Base-by-base conservation (phyloP, 495 filamentous ascomycete species). In the Penicillium turbatum region DNA sequence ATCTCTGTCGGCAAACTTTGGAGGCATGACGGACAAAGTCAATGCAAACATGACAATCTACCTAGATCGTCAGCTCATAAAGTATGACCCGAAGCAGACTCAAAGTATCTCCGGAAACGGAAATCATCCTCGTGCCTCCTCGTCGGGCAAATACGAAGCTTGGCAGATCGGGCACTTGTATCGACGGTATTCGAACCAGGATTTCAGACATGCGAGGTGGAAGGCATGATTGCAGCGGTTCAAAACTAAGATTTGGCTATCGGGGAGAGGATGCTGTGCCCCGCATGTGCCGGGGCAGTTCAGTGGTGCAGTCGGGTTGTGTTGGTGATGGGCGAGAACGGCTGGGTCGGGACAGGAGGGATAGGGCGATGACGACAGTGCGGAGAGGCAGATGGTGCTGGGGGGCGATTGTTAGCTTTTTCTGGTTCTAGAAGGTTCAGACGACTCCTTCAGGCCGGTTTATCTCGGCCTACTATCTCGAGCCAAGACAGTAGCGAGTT, bases 161-260 rank as follows among this genome's bases (percentile, higher is more conserved):
- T 68, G 65, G 51, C 70, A 73, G 2, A 69, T 62, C 11, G 70
- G 70, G 50, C 70, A 71, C 16, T 55, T 60, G 41, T 68, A 71
- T 31, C 56, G 63, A 15, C 60, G 52, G 45, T 71, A 65, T 46
- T 66, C 59, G 41, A 71, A 67, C 68, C 66, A 73, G 36, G 67
- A 65, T 8, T 57, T 60, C 6, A 73, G 55, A 59, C 70, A 73
- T 4, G 48, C 21, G 0, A 58, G 48, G 30, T 73, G 70, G 41
- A 73, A 73, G 16, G 61, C 65, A 44, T 73, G 70, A 47, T 64
- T 57, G 57, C 70, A 73, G 16, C 58, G 55, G 21, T 61, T 70
- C 12, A 73, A 48, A 5, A 73, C 57, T 17, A 68, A 21, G 3
- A 68, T 51, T 9, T 52, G 38, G 37, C 52, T 62, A 15, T 54